Evolutionary conservation across 2,329 filamentous ascomycete genomes (phyloP).

Genomic region (Ophiocordyceps australis): DNA sequence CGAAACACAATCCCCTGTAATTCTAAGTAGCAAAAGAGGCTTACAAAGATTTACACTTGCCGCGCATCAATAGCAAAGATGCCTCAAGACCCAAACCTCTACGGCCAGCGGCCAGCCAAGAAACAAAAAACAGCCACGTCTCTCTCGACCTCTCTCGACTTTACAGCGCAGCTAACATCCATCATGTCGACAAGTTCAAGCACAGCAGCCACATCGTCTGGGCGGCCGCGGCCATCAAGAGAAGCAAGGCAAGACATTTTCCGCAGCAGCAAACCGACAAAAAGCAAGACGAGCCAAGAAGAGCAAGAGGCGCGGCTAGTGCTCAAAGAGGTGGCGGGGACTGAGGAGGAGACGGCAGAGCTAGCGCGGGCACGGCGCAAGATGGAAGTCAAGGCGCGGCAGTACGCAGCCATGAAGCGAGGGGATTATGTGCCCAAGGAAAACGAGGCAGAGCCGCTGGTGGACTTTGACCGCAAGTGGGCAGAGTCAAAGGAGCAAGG

Average conservation of each 20-base stretch:
- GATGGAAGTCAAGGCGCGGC: slow-evolving; percentile 77
- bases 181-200: slow-evolving; percentile 47
- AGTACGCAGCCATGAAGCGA: slow-evolving; percentile 80
- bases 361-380: slow-evolving; percentile 55
- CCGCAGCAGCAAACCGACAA: slow-evolving; percentile 7
- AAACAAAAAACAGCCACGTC: slow-evolving; percentile 51
- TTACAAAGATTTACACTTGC: no score
- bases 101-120: slow-evolving; percentile 57
- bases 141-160: slow-evolving; percentile 59
- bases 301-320: slow-evolving; percentile 30
- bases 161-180: slow-evolving; percentile 72
- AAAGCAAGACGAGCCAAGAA: slow-evolving; percentile 13
- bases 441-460: slow-evolving; percentile 46
- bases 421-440: slow-evolving; percentile 63
- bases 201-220: slow-evolving; percentile 20
- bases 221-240: slow-evolving; percentile 26
- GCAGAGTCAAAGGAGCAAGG: slow-evolving; percentile 35
- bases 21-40: no score
- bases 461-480: slow-evolving; percentile 97
- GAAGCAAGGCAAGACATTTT: slow-evolving; percentile 29
- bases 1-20: no score
- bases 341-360: slow-evolving; percentile 46
- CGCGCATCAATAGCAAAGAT: slow-evolving; percentile 16
- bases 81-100: slow-evolving; percentile 53
- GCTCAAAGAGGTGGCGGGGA: slow-evolving; percentile 32